These are phyloP conservation scores for Cutaneotrichosporon dermatis DNA, from an alignment of 1,284 basidiomycete species.

Conservation along the genomic window DNA sequence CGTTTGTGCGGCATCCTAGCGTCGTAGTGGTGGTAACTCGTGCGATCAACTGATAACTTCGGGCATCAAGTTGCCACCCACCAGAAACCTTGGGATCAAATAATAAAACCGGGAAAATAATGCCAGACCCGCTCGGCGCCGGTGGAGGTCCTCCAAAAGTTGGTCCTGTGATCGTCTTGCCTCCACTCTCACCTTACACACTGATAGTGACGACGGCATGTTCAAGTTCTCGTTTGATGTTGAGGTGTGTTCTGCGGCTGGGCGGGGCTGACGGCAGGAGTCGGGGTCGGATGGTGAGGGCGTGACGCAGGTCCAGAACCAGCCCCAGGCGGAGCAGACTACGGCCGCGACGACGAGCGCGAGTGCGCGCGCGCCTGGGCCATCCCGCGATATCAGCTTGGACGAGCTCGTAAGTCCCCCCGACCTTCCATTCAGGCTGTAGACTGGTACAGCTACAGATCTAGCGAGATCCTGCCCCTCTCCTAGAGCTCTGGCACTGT, in stretches of 20 bases:
- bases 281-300: neutral
- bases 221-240: constrained; percentile 52
- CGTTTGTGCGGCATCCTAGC: constrained; percentile 46
- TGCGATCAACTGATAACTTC: constrained; percentile 26
- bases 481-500: no score
- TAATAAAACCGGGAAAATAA: neutral
- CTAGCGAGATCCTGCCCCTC: no score
- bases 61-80: neutral
- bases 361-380: neutral
- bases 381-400: neutral
- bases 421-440: no score
- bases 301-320: neutral
- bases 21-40: constrained; percentile 18
- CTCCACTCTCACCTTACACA: neutral
- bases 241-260: constrained; percentile 6
- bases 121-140: neutral
- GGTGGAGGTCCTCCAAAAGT: constrained; percentile 16
- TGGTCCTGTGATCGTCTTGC: neutral
- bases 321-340: no score
- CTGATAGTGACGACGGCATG: constrained; percentile 22
- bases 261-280: neutral
- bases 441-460: no score
- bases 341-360: neutral
- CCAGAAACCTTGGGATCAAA: neutral
- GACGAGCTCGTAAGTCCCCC: constrained; percentile 7